A percentile compares a stretch with the other conserved stretches of the same genome.
Conservation (phyloP, 2,329 filamentous ascomycete species). For the Fusarium papillatum region DNA sequence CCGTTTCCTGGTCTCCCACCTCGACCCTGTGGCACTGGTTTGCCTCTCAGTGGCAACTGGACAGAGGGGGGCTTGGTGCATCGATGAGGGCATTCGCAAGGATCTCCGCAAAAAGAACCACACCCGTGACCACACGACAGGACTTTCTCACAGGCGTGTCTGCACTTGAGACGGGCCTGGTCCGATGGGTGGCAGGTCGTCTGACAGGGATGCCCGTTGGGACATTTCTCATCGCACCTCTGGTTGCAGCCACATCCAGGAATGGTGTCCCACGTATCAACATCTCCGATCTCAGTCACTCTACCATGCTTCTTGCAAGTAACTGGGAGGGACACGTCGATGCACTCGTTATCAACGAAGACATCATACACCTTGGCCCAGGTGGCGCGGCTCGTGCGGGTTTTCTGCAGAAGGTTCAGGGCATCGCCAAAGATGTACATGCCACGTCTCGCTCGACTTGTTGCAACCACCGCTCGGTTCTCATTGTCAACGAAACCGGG, state of each 20-base stretch:
- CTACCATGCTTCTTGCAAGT: slow-evolving; percentile 71
- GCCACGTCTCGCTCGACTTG: slow-evolving; percentile 80
- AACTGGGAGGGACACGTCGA: slow-evolving; percentile 66
- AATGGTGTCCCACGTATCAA: slow-evolving; percentile 63
- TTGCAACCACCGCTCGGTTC: slow-evolving; percentile 70
- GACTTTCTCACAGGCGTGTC: slow-evolving; percentile 22
- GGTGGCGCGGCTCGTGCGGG: slow-evolving; percentile 52
- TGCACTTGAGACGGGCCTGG: slow-evolving; percentile 47
- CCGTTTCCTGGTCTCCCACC: neutral
- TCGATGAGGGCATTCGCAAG: slow-evolving; percentile 28
- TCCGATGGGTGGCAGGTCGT: slow-evolving; percentile 32
- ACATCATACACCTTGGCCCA: slow-evolving; percentile 57
- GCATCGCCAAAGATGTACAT: slow-evolving; percentile 90
- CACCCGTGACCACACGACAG: slow-evolving; percentile 38
- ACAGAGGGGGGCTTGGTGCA: slow-evolving; percentile 16
- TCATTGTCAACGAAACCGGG: slow-evolving; percentile 82
- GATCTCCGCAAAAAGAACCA: slow-evolving; percentile 25
- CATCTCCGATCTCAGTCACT: slow-evolving; percentile 63
- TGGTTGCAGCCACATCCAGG: slow-evolving; percentile 34
- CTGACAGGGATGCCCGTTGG: slow-evolving; percentile 37
- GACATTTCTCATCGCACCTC: slow-evolving; percentile 30
- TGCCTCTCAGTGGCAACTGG: neutral
- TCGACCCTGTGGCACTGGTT: neutral
- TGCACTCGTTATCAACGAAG: slow-evolving; percentile 54
- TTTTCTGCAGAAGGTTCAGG: slow-evolving; percentile 62